A percentile compares a stretch with the other conserved stretches of the same genome.
Conservation (phyloP, 2,329 filamentous ascomycete species). For the Ciborinia camelliae region DNA sequence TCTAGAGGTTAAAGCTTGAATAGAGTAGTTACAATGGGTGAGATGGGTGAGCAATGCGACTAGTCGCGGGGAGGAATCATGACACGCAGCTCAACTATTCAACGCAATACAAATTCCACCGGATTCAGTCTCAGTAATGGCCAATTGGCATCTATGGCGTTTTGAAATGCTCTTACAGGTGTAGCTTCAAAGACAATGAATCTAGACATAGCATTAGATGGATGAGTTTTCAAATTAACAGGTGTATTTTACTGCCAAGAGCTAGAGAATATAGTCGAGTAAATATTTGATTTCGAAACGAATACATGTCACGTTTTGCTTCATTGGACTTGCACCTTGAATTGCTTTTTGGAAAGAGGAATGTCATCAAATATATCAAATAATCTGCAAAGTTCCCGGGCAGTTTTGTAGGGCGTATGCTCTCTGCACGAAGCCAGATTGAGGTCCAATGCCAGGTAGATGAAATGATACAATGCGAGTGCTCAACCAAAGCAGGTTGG, state of each 20-base stretch:
- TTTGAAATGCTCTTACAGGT: background rate
- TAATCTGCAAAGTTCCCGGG: background rate
- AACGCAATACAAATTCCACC: background rate
- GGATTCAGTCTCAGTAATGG: no score
- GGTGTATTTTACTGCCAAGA: background rate
- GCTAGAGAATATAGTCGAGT: rapidly evolving
- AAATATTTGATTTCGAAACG: background rate
- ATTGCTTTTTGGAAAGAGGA: rapidly evolving
- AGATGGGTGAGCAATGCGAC: no score
- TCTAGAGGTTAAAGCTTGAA: no score
- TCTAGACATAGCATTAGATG: background rate
- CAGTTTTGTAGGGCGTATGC: no score
- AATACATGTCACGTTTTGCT: rapidly evolving
- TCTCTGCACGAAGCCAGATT: background rate
- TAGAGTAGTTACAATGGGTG: no score
- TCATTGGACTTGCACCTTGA: background rate
- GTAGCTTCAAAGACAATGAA: background rate
- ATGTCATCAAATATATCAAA: background rate
- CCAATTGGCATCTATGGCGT: background rate
- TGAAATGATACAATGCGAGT: background rate
- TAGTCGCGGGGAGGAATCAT: no score
- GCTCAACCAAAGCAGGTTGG: background rate
- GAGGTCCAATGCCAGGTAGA: background rate
- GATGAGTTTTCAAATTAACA: background rate
- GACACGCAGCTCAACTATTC: no score